These are phyloP conservation scores for Hypoxylon sp. DNA, from an alignment of 2,329 filamentous ascomycete genomes.

Conservation along the genomic window DNA sequence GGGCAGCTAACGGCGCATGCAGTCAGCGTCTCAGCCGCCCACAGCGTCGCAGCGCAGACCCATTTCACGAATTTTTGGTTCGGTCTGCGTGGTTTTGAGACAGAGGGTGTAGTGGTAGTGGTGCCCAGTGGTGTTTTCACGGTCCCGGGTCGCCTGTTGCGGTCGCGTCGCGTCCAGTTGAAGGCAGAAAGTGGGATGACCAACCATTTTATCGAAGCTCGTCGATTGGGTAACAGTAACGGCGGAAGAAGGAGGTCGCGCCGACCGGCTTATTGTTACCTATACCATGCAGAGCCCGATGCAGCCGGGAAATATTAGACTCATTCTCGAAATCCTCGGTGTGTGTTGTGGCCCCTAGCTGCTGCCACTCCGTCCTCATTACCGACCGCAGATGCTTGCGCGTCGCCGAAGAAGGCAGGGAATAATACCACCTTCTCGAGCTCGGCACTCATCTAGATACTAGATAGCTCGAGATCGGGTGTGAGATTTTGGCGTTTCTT, in stretches of 20 bases:
- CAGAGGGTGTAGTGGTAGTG: slow-evolving; percentile 12
- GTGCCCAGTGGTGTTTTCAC: not conserved
- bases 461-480: slow-evolving; percentile 24
- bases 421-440: slow-evolving; percentile 37
- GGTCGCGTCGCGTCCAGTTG: slow-evolving; percentile 35
- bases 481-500: slow-evolving; percentile 18
- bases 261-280: slow-evolving; percentile 26
- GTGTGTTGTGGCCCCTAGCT: slow-evolving; percentile 30
- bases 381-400: slow-evolving; percentile 35
- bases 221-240: slow-evolving; percentile 38
- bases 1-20: slow-evolving; percentile 22
- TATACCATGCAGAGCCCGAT: slow-evolving; percentile 17
- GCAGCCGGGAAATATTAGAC: slow-evolving; percentile 21
- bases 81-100: slow-evolving; percentile 23
- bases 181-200: slow-evolving; percentile 13
- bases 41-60: slow-evolving; percentile 37
- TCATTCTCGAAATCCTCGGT: slow-evolving; percentile 37
- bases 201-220: slow-evolving; percentile 21
- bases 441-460: slow-evolving; percentile 21
- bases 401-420: slow-evolving; percentile 27
- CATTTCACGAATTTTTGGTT: not conserved
- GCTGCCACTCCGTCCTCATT: slow-evolving; percentile 14
- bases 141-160: slow-evolving; percentile 28
- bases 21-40: slow-evolving; percentile 41
- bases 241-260: slow-evolving; percentile 31